Base-by-base conservation (phyloP, 2,329 filamentous ascomycete genomes). In the Chrysosporium keratinophilum region DNA sequence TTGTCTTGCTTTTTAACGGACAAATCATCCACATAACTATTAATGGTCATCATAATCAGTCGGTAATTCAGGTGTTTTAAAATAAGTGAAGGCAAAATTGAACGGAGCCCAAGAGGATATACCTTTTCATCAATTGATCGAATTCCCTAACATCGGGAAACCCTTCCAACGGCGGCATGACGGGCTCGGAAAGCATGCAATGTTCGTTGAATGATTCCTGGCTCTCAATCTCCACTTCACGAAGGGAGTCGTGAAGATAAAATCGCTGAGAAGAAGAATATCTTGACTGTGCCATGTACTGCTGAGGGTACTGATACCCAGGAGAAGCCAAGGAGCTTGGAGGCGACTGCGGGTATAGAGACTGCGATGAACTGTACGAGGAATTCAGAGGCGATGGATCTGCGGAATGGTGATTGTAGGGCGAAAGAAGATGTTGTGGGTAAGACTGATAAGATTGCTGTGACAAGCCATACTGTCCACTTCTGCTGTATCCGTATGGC, bases 1-100 rank as follows among this genome's bases (percentile, higher is more conserved):
- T 77, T 77, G 58, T 77, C 74, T 61, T 74, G 73, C 52, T 77
- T 77, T 58, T 76, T 76, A 34, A 73, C 66, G 5, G 74, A 76
- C 12, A 77, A 65, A 35, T 73, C 72, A 45, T 73, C 66, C 34
- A 77, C 73, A 57, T 77, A 77, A 46, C 75, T 76, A 50, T 28
- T 14, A 9, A 7, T 15, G 37, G 15, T 19, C 31, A 44, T 46
- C 15, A 46, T 33, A 28, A 28, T 14, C 7, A 35, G 20, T 12
- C 12, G 33, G n/a, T n/a, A 19, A 42, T 37, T 10, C 10, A 37
- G 11, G 35, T n/a, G n/a, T n/a, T n/a, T n/a, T n/a, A n/a, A 37
- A 12, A 12, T 12, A 19, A 7, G 2, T 3, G 12, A 15, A 35
- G 28, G 17, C 7, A 23, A 37, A 52, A 42, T 6, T 5, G 20